Conservation (phyloP, 805 yeast genomes). For the Nadsonia fulvescens region DNA sequence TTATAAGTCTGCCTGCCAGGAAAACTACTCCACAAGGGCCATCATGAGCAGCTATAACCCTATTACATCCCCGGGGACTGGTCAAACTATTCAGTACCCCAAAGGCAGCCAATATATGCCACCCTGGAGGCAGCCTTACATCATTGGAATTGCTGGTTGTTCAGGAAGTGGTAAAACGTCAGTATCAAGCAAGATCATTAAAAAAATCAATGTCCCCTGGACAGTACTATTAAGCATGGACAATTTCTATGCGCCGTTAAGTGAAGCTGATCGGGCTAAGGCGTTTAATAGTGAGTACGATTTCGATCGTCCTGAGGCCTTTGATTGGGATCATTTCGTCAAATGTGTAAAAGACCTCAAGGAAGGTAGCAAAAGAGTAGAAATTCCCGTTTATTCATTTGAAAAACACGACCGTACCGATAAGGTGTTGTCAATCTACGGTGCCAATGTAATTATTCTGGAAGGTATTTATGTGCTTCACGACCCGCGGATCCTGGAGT, state of each 20-base stretch:
- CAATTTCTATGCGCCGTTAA: slow-evolving; percentile 72
- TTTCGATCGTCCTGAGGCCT: slow-evolving; percentile 72
- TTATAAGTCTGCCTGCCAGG: no score
- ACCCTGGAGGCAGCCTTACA: slow-evolving; percentile 79
- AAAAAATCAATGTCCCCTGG: slow-evolving; percentile 67
- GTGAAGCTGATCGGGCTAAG: slow-evolving; percentile 33
- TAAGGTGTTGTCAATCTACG: slow-evolving; percentile 61
- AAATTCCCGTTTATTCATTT: slow-evolving; percentile 58
- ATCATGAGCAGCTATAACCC: no score
- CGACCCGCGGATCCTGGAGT: slow-evolving; percentile 44
- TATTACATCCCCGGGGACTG: no score
- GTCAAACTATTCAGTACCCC: no score
- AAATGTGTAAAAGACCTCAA: slow-evolving; percentile 48
- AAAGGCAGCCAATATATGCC: slow-evolving; percentile 33
- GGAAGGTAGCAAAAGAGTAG: slow-evolving; percentile 39
- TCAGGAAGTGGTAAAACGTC: slow-evolving; percentile 91
- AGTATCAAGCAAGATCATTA: slow-evolving; percentile 67
- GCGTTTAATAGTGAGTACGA: slow-evolving; percentile 65
- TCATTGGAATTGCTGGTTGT: slow-evolving; percentile 74
- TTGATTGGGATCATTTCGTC: slow-evolving; percentile 59
- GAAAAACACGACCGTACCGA: slow-evolving; percentile 40
- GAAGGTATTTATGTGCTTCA: slow-evolving; percentile 83
- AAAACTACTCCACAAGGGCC: no score
- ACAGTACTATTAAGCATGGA: slow-evolving; percentile 79
- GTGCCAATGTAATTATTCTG: slow-evolving; percentile 81